Conservation (phyloP, 768 basidiomycete species). For the Boletus reticuloceps region DNA sequence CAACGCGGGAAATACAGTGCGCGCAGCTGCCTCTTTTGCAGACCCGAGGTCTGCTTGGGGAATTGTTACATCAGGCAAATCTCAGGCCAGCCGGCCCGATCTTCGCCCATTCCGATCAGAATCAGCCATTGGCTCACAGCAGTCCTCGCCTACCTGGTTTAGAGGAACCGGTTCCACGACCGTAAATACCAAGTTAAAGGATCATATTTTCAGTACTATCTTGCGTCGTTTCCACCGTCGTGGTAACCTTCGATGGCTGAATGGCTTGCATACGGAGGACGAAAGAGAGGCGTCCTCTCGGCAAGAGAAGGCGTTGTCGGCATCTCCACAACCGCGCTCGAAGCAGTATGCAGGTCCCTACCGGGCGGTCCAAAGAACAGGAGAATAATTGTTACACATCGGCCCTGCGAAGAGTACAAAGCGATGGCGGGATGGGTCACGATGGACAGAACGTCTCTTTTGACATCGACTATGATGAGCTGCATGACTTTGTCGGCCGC, state of each 20-base stretch:
- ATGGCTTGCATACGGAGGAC: constrained; percentile 49
- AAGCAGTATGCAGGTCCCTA: constrained; percentile 22
- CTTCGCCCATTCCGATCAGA: constrained; percentile 44
- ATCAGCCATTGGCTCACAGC: constrained; percentile 27
- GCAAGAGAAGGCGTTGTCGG: constrained; percentile 32
- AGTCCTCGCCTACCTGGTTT: constrained; percentile 54
- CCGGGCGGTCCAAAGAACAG: constrained; percentile 40
- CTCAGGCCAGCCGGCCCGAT: constrained; percentile 23
- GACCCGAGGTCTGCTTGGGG: constrained; percentile 19
- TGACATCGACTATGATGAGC: constrained; percentile 40
- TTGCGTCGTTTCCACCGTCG: constrained; percentile 69
- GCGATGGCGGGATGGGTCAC: constrained; percentile 48
- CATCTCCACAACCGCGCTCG: constrained; percentile 11
- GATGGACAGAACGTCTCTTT: constrained; percentile 38
- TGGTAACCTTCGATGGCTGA: constrained; percentile 28
- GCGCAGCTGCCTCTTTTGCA: constrained; percentile 27
- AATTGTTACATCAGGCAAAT: constrained; percentile 26
- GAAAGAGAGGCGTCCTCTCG: constrained; percentile 50
- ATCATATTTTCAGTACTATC: constrained; percentile 92
- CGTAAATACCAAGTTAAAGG: constrained; percentile 92
- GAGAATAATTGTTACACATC: constrained; percentile 35
- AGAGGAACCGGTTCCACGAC: constrained; percentile 90
- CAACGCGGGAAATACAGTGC: constrained; percentile 38
- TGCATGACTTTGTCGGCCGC: constrained; percentile 21
- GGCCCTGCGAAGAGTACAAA: constrained; percentile 61